These are phyloP conservation scores for Trametes cinnabarina DNA, from an alignment of 768 basidiomycete species.

Conservation along the genomic window DNA sequence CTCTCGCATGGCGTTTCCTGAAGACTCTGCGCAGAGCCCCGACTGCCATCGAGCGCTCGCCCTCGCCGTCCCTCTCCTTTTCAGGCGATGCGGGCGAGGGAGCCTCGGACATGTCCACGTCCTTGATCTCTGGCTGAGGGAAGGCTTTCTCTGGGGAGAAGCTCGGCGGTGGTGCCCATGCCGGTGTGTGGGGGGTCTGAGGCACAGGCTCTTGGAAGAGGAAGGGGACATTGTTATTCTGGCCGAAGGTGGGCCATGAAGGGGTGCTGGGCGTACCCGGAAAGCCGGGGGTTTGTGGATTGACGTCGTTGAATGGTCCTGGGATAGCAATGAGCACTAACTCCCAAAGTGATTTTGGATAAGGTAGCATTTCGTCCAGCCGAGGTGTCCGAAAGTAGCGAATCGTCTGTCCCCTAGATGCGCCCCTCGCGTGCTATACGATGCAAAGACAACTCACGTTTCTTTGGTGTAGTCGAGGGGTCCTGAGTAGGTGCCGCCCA, in stretches of 20 bases:
- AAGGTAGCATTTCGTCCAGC: not conserved
- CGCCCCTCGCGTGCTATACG: not conserved
- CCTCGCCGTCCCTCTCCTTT: constrained; percentile 32
- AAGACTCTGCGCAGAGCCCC: constrained; percentile 68
- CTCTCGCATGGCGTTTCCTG: constrained; percentile 52
- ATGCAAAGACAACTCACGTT: constrained; percentile 50
- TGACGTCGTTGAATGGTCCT: constrained; percentile 47
- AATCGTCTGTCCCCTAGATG: not conserved
- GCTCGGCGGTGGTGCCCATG: constrained; percentile 65
- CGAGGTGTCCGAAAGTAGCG: not conserved
- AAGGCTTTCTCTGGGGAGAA: constrained; percentile 60
- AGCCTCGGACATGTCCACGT: constrained; percentile 72
- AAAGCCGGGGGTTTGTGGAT: constrained; percentile 34
- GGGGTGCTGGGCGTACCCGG: constrained; percentile 35
- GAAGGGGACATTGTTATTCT: constrained; percentile 69
- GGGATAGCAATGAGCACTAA: constrained; percentile 28
- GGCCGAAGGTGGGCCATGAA: constrained; percentile 53
- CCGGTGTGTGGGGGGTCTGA: constrained; percentile 41
- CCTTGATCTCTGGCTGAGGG: constrained; percentile 55
- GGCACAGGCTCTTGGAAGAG: constrained; percentile 60
- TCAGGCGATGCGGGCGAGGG: constrained; percentile 4
- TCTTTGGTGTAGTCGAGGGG: constrained; percentile 55
- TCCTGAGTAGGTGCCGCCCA: constrained; percentile 52
- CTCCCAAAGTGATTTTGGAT: too few species aligned
- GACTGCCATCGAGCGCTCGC: constrained; percentile 52